Evolutionary conservation across 2,329 filamentous ascomycete genomes (phyloP), one percentile per base, ranked within the genome.

Genomic region (Diplodia intermedia): DNA sequence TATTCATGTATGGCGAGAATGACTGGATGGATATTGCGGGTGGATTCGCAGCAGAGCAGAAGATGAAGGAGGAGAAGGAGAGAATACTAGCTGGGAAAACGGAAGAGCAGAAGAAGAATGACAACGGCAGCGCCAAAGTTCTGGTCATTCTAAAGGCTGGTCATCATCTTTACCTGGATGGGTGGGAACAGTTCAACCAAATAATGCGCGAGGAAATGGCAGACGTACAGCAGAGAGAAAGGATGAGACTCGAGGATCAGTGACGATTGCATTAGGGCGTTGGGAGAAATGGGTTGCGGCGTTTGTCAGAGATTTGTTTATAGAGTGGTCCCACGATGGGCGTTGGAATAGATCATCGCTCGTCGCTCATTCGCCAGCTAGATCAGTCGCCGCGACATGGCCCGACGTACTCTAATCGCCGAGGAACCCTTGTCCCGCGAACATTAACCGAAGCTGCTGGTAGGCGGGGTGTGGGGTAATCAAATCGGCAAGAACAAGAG

Each of bases 11-110:
- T 76, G 95, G 95, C 71, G 94, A 98, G 74, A 90, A 95, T 75
- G 95, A 99, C 82, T 99, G 95, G 95, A 99, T 99, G 95, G 95
- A 99, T 72, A 89, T 95, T 9, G 88, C 89, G 0, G 95, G 94
- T 33, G 95, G 95, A 0, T 88, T 89, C 56, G 93, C 91, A 0
- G 89, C 94, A 0, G 88, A 91, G 75, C 88, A 94, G 79, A 93
- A 91, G 78, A 86, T 98, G 14, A 89, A 92, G 69, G 84, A 89
- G 68, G 88, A 90, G 70, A 87, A 86, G 71, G 80, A 81, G 31
- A 86, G 86, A 61, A 83, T 86, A 0, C 80, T 97, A 3, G 91
- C 86, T 8, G 68, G 69, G 12, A 69, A 68, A 26, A 90, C 86
- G 0, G 82, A 85, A 1, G 90, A 93, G 68, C 91, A 96, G 78